Evolutionary conservation across 306 rosid genomes (phyloP).

Genomic region (Sicyos baderoa): DNA sequence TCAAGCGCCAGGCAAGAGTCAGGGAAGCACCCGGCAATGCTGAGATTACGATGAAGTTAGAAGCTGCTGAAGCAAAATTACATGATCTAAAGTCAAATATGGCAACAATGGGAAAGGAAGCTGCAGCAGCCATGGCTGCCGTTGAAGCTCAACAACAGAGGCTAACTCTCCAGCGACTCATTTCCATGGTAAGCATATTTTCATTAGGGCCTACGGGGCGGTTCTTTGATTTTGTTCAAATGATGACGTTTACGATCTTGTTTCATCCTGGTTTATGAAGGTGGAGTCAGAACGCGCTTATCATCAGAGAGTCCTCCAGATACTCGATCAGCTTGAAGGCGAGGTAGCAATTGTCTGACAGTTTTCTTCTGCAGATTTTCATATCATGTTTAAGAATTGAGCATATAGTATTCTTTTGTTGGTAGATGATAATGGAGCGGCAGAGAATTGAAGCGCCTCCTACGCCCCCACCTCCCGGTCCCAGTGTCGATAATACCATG

Average conservation of each 20-base stretch:
- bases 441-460: slow-evolving; percentile 83
- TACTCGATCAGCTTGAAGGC: slow-evolving; percentile 91
- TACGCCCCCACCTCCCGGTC: slow-evolving; percentile 47
- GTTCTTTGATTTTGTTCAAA: not conserved
- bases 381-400: not conserved
- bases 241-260: not conserved
- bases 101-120: slow-evolving; percentile 95
- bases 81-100: slow-evolving; percentile 79
- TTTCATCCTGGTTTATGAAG: slow-evolving; percentile 37
- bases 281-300: slow-evolving; percentile 86
- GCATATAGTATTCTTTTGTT: slow-evolving; percentile 20
- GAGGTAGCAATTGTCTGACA: slow-evolving; percentile 41
- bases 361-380: slow-evolving; percentile 14
- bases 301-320: slow-evolving; percentile 78
- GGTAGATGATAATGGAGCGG: slow-evolving; percentile 78
- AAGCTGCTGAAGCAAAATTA: slow-evolving; percentile 74
- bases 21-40: slow-evolving; percentile 77
- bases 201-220: not conserved
- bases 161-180: slow-evolving; percentile 87
- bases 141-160: slow-evolving; percentile 98
- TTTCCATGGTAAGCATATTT: slow-evolving; percentile 62
- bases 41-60: slow-evolving; percentile 68
- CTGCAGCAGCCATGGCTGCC: slow-evolving; percentile 95
- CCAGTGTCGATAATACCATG: slow-evolving; percentile 48
- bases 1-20: slow-evolving; percentile 72